Conservation (phyloP, 1,284 basidiomycete genomes). For the Fomes fomentarius region DNA sequence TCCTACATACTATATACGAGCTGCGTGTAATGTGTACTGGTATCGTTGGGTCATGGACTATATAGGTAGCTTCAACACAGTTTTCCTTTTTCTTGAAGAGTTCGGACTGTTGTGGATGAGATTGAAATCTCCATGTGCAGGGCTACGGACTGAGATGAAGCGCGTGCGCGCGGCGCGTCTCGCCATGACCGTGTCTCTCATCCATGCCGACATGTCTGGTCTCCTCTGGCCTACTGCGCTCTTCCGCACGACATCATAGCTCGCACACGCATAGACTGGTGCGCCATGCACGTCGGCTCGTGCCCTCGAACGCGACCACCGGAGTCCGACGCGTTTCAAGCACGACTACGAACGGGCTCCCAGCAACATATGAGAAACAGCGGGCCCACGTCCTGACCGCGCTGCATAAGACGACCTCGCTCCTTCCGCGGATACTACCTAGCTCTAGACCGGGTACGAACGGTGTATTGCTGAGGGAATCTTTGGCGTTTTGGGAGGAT, state of each 20-base stretch:
- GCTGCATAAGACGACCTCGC: slow-evolving; percentile 42
- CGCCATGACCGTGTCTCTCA: slow-evolving; percentile 26
- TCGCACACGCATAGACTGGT: not conserved
- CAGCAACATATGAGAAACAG: slow-evolving; percentile 12
- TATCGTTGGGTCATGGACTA: slow-evolving; percentile 1
- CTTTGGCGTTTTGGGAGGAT: slow-evolving; percentile 43
- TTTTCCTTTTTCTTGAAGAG: not conserved
- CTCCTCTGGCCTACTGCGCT: slow-evolving; percentile 26
- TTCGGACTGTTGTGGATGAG: not conserved
- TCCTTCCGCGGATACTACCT: slow-evolving; percentile 44
- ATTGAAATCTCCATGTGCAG: too few relatives aligned
- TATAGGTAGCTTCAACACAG: not conserved
- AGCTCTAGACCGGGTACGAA: slow-evolving; percentile 5
- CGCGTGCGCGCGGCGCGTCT: slow-evolving; percentile 19
- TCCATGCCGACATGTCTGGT: slow-evolving; percentile 39
- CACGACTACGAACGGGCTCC: slow-evolving; percentile 1
- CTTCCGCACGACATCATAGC: slow-evolving; percentile 16
- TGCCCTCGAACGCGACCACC: not conserved
- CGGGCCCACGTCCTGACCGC: slow-evolving; percentile 33
- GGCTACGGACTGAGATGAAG: not conserved
- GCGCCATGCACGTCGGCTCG: not conserved
- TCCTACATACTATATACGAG: not conserved
- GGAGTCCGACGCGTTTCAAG: slow-evolving; percentile 20
- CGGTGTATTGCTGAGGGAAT: slow-evolving; percentile 15
- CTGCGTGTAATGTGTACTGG: slow-evolving; percentile 10